Conservation (phyloP, 352 stramenopile genomes). For the Phytophthora constricta region DNA sequence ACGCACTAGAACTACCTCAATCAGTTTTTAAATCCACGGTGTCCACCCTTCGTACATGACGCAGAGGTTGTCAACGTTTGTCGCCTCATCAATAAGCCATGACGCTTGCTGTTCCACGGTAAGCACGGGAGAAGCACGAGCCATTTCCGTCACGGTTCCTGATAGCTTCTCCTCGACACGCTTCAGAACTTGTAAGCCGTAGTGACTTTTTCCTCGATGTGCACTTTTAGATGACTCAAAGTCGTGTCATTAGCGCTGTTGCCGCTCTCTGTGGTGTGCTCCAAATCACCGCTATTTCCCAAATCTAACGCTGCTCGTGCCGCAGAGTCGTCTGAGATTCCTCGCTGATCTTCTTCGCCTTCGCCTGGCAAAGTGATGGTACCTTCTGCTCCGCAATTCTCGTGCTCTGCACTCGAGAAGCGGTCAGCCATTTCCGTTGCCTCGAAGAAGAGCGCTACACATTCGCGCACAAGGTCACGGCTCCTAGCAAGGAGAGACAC, state of each 20-base stretch:
- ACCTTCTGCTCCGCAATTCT: slow-evolving; percentile 5
- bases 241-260: slow-evolving; percentile 11
- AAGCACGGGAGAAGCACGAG: slow-evolving; percentile 43
- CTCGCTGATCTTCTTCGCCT: slow-evolving; percentile 21
- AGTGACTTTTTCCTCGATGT: slow-evolving; percentile 46
- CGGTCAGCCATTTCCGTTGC: slow-evolving; percentile 69
- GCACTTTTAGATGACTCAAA: slow-evolving; percentile 1
- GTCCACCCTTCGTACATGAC: slow-evolving; percentile 92
- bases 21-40: slow-evolving; percentile 90
- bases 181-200: slow-evolving; percentile 72
- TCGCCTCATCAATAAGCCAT: slow-evolving; percentile 83
- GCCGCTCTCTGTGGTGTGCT: slow-evolving; percentile 20
- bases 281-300: slow-evolving; percentile 17
- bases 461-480: slow-evolving; percentile 48
- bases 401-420: slow-evolving; percentile 42
- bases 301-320: too few species aligned
- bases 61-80: slow-evolving; percentile 83
- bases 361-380: slow-evolving; percentile 12
- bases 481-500: slow-evolving; percentile 36
- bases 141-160: slow-evolving; percentile 53
- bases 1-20: too few species aligned
- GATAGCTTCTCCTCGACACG: slow-evolving; percentile 81
- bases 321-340: slow-evolving; percentile 11
- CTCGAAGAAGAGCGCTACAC: slow-evolving; percentile 72
- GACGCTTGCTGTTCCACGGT: slow-evolving; percentile 78